Evolutionary conservation across 148 eudicot genomes (phyloP).

Genomic region (Vaccinium vitisidaea): DNA sequence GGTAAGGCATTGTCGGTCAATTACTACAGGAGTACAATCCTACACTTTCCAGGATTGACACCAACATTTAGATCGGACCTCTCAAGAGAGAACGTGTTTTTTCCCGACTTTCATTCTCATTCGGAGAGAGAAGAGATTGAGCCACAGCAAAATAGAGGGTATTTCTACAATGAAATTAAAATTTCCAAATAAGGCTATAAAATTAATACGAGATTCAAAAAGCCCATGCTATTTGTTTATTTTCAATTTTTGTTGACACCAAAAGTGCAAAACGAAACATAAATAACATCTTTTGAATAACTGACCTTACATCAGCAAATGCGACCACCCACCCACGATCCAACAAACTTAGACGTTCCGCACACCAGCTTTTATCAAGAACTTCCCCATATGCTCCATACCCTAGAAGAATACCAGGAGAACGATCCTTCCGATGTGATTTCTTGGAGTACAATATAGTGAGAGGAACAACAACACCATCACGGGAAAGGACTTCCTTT

Average conservation of each 20-base stretch:
- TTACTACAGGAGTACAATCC: neutral
- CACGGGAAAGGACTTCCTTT: conserved; percentile 69
- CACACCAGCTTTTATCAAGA: conserved; percentile 79
- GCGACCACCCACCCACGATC: conserved; percentile 96
- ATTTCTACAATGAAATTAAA: neutral
- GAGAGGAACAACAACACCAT: conserved; percentile 68
- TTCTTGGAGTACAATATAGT: conserved; percentile 62
- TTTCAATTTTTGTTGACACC: neutral
- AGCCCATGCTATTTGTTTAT: neutral
- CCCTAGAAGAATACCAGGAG: conserved; percentile 83
- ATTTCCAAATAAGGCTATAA: neutral
- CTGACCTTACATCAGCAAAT: conserved; percentile 97
- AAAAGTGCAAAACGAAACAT: neutral
- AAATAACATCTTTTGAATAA: neutral
- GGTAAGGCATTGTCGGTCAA: neutral
- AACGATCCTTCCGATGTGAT: conserved; percentile 40
- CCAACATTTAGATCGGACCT: neutral
- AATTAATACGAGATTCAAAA: neutral
- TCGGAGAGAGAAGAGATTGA: neutral
- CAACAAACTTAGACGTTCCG: conserved; percentile 89
- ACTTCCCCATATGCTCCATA: conserved; percentile 97
- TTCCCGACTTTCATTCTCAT: neutral
- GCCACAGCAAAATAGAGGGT: neutral
- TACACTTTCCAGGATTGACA: neutral
- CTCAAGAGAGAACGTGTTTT: neutral